phyloP scores from a whole-genome alignment of 2,329 filamentous ascomycete genomes.

The Talaromyces sp. region DNA sequence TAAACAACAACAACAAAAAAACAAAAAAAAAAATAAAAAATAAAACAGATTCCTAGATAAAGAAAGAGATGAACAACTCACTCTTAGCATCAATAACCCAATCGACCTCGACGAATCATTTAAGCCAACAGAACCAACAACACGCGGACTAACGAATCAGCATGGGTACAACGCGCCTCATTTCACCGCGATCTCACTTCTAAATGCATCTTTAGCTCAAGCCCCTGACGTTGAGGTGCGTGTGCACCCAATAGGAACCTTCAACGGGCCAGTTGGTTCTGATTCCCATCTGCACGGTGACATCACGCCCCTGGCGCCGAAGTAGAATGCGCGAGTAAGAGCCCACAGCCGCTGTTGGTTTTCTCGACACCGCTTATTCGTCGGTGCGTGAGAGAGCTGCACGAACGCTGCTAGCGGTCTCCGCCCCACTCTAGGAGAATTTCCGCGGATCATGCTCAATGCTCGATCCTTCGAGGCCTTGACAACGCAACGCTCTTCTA shows the following conservation, averaged over 20 bases:
- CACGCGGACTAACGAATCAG: conserved; percentile 1
- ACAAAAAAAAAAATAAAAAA: too few species aligned
- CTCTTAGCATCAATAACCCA: background rate
- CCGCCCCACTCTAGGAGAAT: background rate
- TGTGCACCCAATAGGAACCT: background rate
- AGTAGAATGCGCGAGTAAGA: background rate
- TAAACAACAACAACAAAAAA: too few species aligned
- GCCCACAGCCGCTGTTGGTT: conserved; percentile 21
- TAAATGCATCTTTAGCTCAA: conserved; percentile 3
- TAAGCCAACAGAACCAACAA: background rate
- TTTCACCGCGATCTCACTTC: background rate
- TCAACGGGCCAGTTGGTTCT: background rate
- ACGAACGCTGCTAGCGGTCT: background rate
- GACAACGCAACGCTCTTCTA: background rate
- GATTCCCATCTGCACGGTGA: conserved; percentile 9
- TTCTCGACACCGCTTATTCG: background rate
- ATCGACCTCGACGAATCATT: background rate
- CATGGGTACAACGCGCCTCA: background rate
- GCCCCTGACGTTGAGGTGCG: background rate
- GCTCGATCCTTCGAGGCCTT: background rate
- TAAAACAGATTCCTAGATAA: too few species aligned
- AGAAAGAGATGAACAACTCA: background rate
- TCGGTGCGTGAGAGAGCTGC: background rate
- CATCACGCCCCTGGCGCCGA: conserved; percentile 13
- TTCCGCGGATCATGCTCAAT: background rate